A percentile compares a stretch with the other conserved stretches of the same genome.
phyloP scores from a whole-genome alignment of 768 basidiomycete genomes.

The Leccinum imitatum region DNA sequence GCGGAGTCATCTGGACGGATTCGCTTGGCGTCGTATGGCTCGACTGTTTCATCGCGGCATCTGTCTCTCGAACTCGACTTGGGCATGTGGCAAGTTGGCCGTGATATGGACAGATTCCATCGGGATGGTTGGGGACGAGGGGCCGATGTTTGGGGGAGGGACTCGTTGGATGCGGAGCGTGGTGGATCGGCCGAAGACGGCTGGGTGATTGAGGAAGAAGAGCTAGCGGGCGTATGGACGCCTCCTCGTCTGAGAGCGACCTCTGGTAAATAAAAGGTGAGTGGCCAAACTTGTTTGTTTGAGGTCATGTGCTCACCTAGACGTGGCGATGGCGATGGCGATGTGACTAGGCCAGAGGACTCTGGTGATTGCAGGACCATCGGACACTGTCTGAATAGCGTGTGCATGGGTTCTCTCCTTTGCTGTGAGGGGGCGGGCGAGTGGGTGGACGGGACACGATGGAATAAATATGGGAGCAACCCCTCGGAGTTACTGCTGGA shows the following conservation, averaged over 20 bases:
- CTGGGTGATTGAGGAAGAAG: background rate
- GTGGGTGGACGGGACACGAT: background rate
- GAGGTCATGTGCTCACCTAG: constrained; percentile 10
- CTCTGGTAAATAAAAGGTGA: constrained; percentile 2
- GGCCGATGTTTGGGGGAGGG: background rate
- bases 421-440: background rate
- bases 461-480: background rate
- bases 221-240: background rate
- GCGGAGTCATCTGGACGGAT: background rate
- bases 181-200: background rate
- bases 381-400: background rate
- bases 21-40: background rate
- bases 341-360: background rate
- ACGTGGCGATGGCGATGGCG: background rate
- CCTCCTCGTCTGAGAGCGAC: background rate
- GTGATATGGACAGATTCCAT: background rate
- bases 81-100: background rate
- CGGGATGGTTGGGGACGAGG: background rate
- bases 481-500: background rate
- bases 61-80: background rate
- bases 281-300: background rate
- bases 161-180: background rate
- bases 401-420: constrained; percentile 2
- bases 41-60: background rate
- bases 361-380: background rate